These are phyloP conservation scores for Penicillium expansum DNA, from an alignment of 2,329 filamentous ascomycete species.

Conservation along the genomic window DNA sequence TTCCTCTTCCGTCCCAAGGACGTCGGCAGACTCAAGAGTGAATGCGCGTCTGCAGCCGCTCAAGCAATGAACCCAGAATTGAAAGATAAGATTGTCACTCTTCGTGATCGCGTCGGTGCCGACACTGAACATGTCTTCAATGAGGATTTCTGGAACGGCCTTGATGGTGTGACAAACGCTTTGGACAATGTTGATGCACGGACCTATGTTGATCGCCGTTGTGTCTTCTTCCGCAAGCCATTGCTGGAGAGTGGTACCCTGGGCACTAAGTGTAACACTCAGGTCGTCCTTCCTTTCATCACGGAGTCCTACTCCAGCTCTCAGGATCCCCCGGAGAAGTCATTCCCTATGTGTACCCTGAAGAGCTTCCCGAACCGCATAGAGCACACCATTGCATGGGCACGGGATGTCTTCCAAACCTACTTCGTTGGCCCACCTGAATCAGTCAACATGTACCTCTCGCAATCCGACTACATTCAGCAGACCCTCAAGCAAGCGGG, in stretches of 20 bases:
- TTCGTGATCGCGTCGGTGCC: slow-evolving; percentile 84
- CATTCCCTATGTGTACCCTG: slow-evolving; percentile 98
- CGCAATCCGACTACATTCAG: slow-evolving; percentile 85
- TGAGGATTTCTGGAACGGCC: slow-evolving; percentile 80
- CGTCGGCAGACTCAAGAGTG: slow-evolving; percentile 95
- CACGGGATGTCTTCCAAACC: slow-evolving; percentile 90
- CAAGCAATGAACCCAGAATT: slow-evolving; percentile 95
- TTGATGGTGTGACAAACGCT: slow-evolving; percentile 94
- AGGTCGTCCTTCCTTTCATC: slow-evolving; percentile 84
- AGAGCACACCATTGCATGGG: slow-evolving; percentile 98
- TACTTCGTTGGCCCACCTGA: slow-evolving; percentile 92
- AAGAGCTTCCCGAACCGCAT: slow-evolving; percentile 97
- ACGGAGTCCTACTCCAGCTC: slow-evolving; percentile 98
- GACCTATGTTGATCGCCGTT: slow-evolving; percentile 92
- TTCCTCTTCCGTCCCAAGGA: slow-evolving; percentile 93
- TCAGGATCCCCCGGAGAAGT: slow-evolving; percentile 95
- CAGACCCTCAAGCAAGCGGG: slow-evolving; percentile 86
- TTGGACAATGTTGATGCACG: slow-evolving; percentile 96
- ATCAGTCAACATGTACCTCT: slow-evolving; percentile 89
- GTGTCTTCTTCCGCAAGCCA: slow-evolving; percentile 97
- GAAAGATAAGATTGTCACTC: slow-evolving; percentile 74
- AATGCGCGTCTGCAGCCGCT: slow-evolving; percentile 85
- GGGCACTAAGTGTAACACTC: slow-evolving; percentile 98
- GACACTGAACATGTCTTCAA: slow-evolving; percentile 95
- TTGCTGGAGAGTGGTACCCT: slow-evolving; percentile 94